phyloP scores from a whole-genome alignment of 768 basidiomycete species.

The Collybiopsis confluens region DNA sequence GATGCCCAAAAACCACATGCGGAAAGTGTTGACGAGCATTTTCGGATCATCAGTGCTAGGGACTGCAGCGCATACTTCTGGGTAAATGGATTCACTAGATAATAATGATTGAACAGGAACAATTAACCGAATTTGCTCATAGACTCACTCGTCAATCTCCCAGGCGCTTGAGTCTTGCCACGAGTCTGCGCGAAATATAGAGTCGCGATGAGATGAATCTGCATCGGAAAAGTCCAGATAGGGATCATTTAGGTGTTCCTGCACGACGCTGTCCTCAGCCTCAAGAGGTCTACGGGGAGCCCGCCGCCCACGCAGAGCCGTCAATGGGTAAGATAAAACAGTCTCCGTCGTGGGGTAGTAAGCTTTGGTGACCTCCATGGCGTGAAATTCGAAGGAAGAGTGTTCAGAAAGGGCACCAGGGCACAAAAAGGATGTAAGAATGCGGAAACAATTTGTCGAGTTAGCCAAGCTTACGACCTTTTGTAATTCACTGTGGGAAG shows the following conservation, averaged over 20 bases:
- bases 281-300: constrained; percentile 79
- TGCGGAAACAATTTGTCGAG: too few relatives aligned
- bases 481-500: too few relatives aligned
- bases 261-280: constrained; percentile 41
- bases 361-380: constrained; percentile 44
- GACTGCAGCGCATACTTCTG: constrained; percentile 84
- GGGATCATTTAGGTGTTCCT: constrained; percentile 79
- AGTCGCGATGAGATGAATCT: constrained; percentile 36
- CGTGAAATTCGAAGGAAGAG: too few relatives aligned
- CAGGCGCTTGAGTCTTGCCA: constrained; percentile 54
- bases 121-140: neutral
- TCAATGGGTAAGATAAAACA: constrained; percentile 21
- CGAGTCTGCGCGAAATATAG: constrained; percentile 44
- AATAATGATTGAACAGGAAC: constrained; percentile 5
- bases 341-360: constrained; percentile 39
- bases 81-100: constrained; percentile 83
- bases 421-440: too few relatives aligned
- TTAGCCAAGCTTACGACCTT: too few relatives aligned
- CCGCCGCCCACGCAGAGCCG: constrained; percentile 39
- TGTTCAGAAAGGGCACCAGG: too few relatives aligned
- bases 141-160: constrained; percentile 63
- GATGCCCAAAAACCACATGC: constrained; percentile 76
- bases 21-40: constrained; percentile 80
- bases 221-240: constrained; percentile 61
- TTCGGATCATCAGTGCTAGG: constrained; percentile 74